Evolutionary conservation across 805 yeast species (phyloP), one percentile per base, ranked within the genome.

Genomic region (Monosporozyma servazzii): DNA sequence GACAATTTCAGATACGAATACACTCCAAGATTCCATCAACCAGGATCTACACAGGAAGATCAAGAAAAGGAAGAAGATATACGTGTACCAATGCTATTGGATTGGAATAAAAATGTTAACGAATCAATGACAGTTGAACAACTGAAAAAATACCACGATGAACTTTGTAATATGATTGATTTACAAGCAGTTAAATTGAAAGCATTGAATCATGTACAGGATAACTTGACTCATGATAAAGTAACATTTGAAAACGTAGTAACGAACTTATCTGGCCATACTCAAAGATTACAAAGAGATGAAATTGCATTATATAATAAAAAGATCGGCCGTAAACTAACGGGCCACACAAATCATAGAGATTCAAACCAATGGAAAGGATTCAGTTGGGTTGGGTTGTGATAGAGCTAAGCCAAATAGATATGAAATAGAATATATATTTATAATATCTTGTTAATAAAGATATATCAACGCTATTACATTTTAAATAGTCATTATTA

Each of bases 221-320:
- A 65, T 36, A 80, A 75, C 8, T 68, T 82, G 18, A 71, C 71
- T 51, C 76, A 74, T 43, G 95, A 89, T 64, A 85, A 86, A 59
- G 78, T 77, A 33, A 79, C 90, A 15, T 89, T 84, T 63, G 96
- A 91, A 58, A 76, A 84, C 2, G 95, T 93, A 57, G 89, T 93
- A 42, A 96, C 88, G 62, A 89, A 88, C 59, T 71, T 90, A 58
- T 86, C 90, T 15, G 97, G 96, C 7, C 89, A 90, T 64, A 86
- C 96, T 6, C 96, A 93, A 66, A 79, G 87, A 59, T 59, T 85
- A 48, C 77, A 86, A 58, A 73, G 91, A 51, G 72, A 70, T 51
- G 76, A 73, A 56, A 65, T 71, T 15, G 68, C 71, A 42, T 57
- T 62, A 45, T 60, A 60, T 48, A 59, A 70, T 48, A 70, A 69